Conservation (phyloP, 441 rosid species). For the Viola pubescens region DNA sequence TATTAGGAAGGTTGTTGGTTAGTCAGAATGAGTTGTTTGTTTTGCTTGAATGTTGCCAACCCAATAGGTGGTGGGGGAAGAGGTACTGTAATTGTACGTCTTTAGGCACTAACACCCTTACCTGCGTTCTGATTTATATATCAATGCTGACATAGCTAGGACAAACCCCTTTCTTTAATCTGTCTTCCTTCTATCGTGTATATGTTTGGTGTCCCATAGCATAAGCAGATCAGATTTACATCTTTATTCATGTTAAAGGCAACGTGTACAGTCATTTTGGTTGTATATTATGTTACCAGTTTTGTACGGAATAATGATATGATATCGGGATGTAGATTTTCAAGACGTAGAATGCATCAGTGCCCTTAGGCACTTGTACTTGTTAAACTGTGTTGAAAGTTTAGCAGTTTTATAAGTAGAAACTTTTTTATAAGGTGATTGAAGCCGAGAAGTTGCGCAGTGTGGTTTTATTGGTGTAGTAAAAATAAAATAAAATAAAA, state of each 20-base stretch:
- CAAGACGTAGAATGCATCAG: too few relatives aligned
- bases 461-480: too few relatives aligned
- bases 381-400: too few relatives aligned
- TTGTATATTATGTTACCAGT: conserved; percentile 10
- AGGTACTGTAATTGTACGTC: background rate
- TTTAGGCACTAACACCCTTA: background rate
- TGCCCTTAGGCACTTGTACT: too few relatives aligned
- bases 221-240: background rate
- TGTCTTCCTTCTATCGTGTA: conserved; percentile 11
- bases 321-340: too few relatives aligned
- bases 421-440: too few relatives aligned
- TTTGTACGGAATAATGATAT: too few relatives aligned
- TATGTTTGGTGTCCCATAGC: conserved; percentile 1
- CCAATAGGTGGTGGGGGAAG: background rate
- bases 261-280: background rate
- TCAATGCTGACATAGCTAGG: background rate
- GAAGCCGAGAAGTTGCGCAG: too few relatives aligned
- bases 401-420: too few relatives aligned
- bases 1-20: background rate
- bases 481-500: too few relatives aligned
- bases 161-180: background rate
- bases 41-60: background rate
- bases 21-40: background rate
- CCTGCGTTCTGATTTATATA: background rate
- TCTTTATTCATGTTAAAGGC: too few relatives aligned